These are phyloP conservation scores for Erucastrum elatum DNA, from an alignment of 345 rosid genomes.

Conservation along the genomic window DNA sequence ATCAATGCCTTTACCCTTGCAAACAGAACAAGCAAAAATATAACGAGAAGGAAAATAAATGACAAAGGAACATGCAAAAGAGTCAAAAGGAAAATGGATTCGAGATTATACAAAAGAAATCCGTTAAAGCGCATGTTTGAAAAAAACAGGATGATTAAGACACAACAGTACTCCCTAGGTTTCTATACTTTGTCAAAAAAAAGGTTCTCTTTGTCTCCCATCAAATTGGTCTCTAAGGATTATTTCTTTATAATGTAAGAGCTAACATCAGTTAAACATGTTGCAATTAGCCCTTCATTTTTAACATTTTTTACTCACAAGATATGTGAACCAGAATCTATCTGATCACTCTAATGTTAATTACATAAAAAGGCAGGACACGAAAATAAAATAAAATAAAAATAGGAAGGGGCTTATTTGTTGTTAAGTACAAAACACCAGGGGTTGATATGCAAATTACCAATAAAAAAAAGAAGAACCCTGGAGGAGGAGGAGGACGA, in stretches of 20 bases:
- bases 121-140: neutral
- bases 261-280: neutral
- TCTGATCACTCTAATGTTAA: neutral
- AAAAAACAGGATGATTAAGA: neutral
- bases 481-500: slow-evolving; percentile 10
- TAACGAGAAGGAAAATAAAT: no score
- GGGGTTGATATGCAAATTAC: slow-evolving; percentile 15
- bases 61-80: neutral
- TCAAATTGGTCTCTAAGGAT: neutral
- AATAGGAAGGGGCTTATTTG: neutral
- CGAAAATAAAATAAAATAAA: neutral
- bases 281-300: neutral
- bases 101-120: neutral
- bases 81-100: neutral
- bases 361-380: neutral
- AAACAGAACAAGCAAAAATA: no score
- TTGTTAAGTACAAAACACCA: neutral
- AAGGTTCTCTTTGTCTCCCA: neutral
- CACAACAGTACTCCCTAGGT: neutral
- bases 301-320: neutral
- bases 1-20: neutral
- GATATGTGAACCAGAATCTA: neutral
- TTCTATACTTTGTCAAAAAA: neutral
- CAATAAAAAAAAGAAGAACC: neutral
- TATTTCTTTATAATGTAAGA: neutral